These are phyloP conservation scores for Fusarium armeniacum DNA, from an alignment of 2,329 filamentous ascomycete genomes.

Conservation along the genomic window DNA sequence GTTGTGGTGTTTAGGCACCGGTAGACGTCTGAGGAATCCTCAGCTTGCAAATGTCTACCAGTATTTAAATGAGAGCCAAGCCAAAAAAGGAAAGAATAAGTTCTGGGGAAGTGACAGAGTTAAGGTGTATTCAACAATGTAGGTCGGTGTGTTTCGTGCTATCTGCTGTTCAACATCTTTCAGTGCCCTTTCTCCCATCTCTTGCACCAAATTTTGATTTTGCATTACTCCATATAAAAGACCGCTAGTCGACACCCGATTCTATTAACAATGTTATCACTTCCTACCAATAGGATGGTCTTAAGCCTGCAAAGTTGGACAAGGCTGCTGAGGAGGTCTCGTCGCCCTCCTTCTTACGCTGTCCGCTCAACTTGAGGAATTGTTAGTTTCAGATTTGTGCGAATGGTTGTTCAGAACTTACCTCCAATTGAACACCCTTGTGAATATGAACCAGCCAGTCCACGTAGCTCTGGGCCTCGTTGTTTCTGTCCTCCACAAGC, in stretches of 20 bases:
- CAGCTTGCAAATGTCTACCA: slow-evolving; percentile 3
- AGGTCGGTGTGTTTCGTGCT: slow-evolving; percentile 40
- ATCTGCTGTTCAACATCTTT: slow-evolving; percentile 43
- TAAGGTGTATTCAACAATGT: slow-evolving; percentile 24
- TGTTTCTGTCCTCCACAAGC: slow-evolving; percentile 94
- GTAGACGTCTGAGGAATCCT: background rate
- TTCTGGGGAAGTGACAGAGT: background rate
- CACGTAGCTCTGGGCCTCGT: slow-evolving; percentile 97
- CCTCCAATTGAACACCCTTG: slow-evolving; percentile 91
- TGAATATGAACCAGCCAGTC: slow-evolving; percentile 98
- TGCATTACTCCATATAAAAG: slow-evolving; percentile 31
- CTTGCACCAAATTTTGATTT: slow-evolving; percentile 34
- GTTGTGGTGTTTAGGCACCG: slow-evolving; percentile 15
- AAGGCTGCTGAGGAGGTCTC: slow-evolving; percentile 61
- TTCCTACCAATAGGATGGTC: slow-evolving; percentile 71
- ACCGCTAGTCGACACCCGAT: slow-evolving; percentile 32
- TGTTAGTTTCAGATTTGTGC: slow-evolving; percentile 21
- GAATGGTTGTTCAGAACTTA: slow-evolving; percentile 56
- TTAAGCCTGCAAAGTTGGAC: slow-evolving; percentile 70
- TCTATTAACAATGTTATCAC: slow-evolving; percentile 23
- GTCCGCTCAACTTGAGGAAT: slow-evolving; percentile 71
- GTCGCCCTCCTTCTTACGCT: slow-evolving; percentile 77
- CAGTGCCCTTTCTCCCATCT: slow-evolving; percentile 13
- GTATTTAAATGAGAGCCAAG: slow-evolving; percentile 13
- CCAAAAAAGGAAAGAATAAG: slow-evolving; percentile 5